Conservation (phyloP, 768 basidiomycete genomes). For the Sporobolomyces phaffii region DNA sequence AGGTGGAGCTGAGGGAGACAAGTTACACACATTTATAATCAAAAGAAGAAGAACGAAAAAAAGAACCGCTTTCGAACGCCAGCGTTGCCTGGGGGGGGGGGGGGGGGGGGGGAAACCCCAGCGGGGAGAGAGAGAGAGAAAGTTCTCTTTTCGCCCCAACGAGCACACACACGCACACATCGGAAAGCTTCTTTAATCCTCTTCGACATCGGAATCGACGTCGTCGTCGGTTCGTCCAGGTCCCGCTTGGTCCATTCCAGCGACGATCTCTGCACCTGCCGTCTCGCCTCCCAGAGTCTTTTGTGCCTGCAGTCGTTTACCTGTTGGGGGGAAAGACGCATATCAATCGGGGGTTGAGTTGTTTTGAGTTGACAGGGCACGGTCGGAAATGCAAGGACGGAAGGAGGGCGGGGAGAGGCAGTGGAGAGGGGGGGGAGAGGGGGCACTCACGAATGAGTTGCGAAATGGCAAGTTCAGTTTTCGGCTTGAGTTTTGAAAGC, state of each 20-base stretch:
- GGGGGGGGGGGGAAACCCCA: no score
- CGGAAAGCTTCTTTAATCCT: constrained; percentile 1
- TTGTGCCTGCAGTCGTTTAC: constrained; percentile 35
- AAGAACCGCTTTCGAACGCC: no score
- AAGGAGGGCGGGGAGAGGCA: not conserved
- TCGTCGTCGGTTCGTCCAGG: constrained; percentile 1
- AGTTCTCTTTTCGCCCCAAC: no score
- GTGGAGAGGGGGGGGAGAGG: not conserved
- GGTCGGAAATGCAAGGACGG: no score
- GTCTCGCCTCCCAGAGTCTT: constrained; percentile 13
- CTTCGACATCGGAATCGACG: constrained; percentile 18
- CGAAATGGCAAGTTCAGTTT: constrained; percentile 86
- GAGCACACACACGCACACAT: no score
- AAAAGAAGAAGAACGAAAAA: no score
- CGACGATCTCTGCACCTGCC: constrained; percentile 24
- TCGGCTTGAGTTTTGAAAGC: constrained; percentile 66
- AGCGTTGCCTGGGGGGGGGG: no score
- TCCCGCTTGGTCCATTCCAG: constrained; percentile 20
- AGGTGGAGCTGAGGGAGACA: no score
- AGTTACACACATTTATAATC: no score
- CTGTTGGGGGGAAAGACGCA: no score
- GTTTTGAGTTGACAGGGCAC: not conserved
- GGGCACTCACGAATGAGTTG: constrained; percentile 67
- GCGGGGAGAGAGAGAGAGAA: no score
- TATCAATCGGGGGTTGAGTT: no score